These are phyloP conservation scores for Phialophora expanda DNA, from an alignment of 2,329 filamentous ascomycete genomes.

Conservation along the genomic window DNA sequence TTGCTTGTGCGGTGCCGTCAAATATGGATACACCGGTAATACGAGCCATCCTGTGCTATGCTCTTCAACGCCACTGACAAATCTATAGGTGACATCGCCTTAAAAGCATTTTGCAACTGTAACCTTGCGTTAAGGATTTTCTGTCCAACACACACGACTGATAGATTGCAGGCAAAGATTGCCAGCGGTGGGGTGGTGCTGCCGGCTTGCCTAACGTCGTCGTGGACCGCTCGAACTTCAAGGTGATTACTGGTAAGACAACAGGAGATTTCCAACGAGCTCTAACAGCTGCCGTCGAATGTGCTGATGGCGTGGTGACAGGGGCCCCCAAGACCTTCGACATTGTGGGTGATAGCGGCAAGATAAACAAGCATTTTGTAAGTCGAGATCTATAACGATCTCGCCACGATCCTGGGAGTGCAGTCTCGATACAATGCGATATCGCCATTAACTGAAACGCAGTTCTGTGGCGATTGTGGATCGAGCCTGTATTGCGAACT, in stretches of 20 bases:
- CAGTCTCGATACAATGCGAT: background rate
- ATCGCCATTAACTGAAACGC: background rate
- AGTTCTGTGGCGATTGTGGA: conserved; percentile 60
- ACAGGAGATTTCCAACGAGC: background rate
- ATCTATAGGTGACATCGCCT: conserved; percentile 48
- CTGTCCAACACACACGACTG: background rate
- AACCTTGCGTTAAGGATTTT: background rate
- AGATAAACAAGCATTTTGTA: conserved; percentile 59
- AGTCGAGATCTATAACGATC: background rate
- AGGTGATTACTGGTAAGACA: conserved; percentile 52
- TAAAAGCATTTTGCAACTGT: conserved; percentile 60
- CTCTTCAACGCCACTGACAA: conserved; percentile 8
- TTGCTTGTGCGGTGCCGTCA: conserved; percentile 45
- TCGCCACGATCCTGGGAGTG: background rate
- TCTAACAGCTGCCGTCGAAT: background rate
- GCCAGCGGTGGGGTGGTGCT: conserved; percentile 58
- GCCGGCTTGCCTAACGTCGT: conserved; percentile 60
- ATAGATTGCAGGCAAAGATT: conserved; percentile 48
- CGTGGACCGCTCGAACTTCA: conserved; percentile 55
- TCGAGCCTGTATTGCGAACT: conserved; percentile 59
- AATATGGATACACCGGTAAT: conserved; percentile 42
- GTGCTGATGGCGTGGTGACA: conserved; percentile 1
- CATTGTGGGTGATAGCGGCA: conserved; percentile 55
- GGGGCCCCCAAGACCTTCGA: conserved; percentile 56
- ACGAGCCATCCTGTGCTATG: conserved; percentile 5